Evolutionary conservation across 352 stramenopile genomes (phyloP), one percentile per base, ranked within the genome.

Genomic region (Globisporangium mamillatum): DNA sequence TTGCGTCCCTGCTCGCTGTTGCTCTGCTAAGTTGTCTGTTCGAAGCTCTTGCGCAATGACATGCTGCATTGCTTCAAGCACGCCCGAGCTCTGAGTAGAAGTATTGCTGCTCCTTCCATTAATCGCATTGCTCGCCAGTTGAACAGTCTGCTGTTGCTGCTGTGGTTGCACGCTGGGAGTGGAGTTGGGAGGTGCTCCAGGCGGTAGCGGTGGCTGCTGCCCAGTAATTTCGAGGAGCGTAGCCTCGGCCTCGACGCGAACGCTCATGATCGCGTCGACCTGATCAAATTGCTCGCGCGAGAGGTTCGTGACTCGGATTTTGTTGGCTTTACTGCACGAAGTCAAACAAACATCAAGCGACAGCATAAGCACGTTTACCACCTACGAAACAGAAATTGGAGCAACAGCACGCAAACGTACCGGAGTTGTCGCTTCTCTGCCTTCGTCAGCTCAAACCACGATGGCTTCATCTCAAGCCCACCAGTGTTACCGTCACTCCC

Each of bases 401-500:
- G 25, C 22, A 57, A 9, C 24, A 46, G 3, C 9, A 46, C 2
- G 66, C 67, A 24, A 18, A 48, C 41, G 16, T 70, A 82, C 75
- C 71, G 72, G 34, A 89, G 60, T n/a, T 79, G 77, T 55, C 81
- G 73, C 41, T 79, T 71, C 52, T 89, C 69, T 2, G 72, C 63
- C 60, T 89, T 89, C 4, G 68, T 82, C 20, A 91, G 69, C 9
- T 91, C 75, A 36, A 88, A 91, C 80, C 80, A 91, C 20, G 68
- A 66, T 3, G 60, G 79, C 66, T 77, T 79, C 5, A 41, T 54
- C 0, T 22, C 4, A 41, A 38, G 7, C 3, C 25, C 52, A 10
- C 52, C 52, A 58, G 22, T 59, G n/a, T 76, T 70, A 27, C 70
- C 73, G 0, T 76, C 72, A 27, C 70, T 72, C 0, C 27, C 66